Evolutionary conservation across 108 stramenopile species (phyloP).

Genomic region (Epipyxis sp.): DNA sequence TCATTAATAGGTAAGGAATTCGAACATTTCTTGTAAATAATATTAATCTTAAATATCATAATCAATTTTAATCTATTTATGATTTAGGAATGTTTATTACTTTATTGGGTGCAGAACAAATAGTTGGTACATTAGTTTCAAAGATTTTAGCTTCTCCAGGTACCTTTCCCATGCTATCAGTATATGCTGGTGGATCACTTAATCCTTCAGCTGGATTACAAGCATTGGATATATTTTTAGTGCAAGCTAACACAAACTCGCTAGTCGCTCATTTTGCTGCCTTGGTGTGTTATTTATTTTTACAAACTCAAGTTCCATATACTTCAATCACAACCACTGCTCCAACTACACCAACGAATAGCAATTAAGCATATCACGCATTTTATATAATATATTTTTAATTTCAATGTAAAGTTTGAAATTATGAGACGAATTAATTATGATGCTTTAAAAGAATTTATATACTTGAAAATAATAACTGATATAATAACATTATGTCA

Average conservation of each 20-base stretch:
- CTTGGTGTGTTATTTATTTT: neutral
- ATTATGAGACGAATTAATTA: too few relatives aligned
- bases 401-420: too few relatives aligned
- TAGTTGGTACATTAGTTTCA: neutral
- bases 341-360: too few relatives aligned
- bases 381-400: too few relatives aligned
- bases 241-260: neutral
- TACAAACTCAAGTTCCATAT: conserved; percentile 1
- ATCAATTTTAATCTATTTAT: too few relatives aligned
- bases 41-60: too few relatives aligned
- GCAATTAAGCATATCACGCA: too few relatives aligned
- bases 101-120: neutral
- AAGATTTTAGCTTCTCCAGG: neutral
- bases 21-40: too few relatives aligned
- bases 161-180: too few relatives aligned
- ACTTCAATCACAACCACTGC: too few relatives aligned
- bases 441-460: too few relatives aligned
- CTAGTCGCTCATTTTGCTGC: neutral
- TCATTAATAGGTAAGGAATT: neutral
- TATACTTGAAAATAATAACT: neutral
- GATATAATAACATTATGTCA: neutral
- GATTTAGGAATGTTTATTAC: neutral
- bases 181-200: neutral
- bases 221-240: neutral
- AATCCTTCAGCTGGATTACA: neutral